phyloP scores from a whole-genome alignment of 2,329 filamentous ascomycete genomes.

The Cordyceps cateniannulata region DNA sequence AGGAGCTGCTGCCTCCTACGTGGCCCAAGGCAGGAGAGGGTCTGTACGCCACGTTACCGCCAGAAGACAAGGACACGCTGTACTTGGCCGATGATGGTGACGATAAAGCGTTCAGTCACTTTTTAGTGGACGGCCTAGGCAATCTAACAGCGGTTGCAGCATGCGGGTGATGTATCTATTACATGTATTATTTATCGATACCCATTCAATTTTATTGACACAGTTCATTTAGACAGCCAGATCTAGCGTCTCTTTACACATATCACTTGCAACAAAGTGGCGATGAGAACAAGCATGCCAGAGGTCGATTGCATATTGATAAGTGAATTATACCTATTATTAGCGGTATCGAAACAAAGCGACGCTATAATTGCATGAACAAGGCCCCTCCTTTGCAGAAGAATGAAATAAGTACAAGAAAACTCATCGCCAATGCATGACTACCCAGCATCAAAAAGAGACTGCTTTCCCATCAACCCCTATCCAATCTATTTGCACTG shows the following conservation, averaged over 20 bases:
- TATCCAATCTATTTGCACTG: slow-evolving; percentile 22
- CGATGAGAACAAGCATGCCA: neutral
- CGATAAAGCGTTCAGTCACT: slow-evolving; percentile 38
- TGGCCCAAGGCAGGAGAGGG: slow-evolving; percentile 36
- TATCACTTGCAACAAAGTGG: neutral
- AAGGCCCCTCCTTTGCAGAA: neutral
- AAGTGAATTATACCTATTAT: neutral
- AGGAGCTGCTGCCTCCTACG: slow-evolving; percentile 30
- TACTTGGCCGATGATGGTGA: slow-evolving; percentile 34
- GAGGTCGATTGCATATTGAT: neutral
- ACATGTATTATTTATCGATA: neutral
- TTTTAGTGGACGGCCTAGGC: slow-evolving; percentile 32
- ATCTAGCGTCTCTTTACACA: neutral
- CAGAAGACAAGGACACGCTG: slow-evolving; percentile 31
- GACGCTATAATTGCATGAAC: slow-evolving; percentile 2
- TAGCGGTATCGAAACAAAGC: neutral
- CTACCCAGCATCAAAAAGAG: neutral
- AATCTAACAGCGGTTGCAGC: slow-evolving; percentile 27
- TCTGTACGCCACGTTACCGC: slow-evolving; percentile 31
- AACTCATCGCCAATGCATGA: slow-evolving; percentile 1
- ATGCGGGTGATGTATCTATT: slow-evolving; percentile 17
- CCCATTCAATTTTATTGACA: neutral
- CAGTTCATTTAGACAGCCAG: neutral
- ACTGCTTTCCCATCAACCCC: neutral
- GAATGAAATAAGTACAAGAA: neutral